Conservation (phyloP, 805 yeast genomes). For the Pichia exigua region DNA sequence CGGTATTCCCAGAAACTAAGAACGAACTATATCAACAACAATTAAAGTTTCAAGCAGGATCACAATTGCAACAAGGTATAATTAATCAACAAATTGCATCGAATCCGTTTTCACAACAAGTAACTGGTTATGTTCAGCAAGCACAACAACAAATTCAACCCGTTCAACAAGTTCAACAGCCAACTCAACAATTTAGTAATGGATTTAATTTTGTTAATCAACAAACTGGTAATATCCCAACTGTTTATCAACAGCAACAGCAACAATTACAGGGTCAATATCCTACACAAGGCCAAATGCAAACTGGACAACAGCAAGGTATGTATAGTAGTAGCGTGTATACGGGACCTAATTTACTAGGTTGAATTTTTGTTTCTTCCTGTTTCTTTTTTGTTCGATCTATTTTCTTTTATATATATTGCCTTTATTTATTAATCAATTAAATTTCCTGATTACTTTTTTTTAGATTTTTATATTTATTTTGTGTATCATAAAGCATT, state of each 20-base stretch:
- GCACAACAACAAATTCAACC: slow-evolving; percentile 1
- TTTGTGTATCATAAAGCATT: too few species aligned
- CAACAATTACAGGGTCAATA: slow-evolving; percentile 6
- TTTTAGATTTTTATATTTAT: too few species aligned
- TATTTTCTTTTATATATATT: not conserved
- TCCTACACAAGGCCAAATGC: not conserved
- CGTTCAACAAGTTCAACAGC: not conserved
- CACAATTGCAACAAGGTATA: slow-evolving; percentile 4
- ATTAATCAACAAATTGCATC: slow-evolving; percentile 11
- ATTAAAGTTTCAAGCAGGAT: slow-evolving; percentile 5
- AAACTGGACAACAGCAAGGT: slow-evolving; percentile 7
- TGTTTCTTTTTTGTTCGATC: not conserved
- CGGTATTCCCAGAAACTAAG: slow-evolving; percentile 62
- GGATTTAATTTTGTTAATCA: slow-evolving; percentile 1
- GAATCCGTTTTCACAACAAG: slow-evolving; percentile 16
- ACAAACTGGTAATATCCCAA: not conserved
- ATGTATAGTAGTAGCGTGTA: slow-evolving; percentile 14
- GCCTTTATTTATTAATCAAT: not conserved
- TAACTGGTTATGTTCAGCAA: slow-evolving; percentile 6
- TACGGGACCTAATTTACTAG: slow-evolving; percentile 24
- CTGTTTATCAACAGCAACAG: slow-evolving; percentile 2
- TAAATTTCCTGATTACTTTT: not conserved
- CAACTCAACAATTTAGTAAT: not conserved
- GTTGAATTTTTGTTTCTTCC: not conserved
- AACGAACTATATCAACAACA: slow-evolving; percentile 21